These are phyloP conservation scores for Auricularia auricula-judae DNA, from an alignment of 768 basidiomycete species.

Conservation along the genomic window DNA sequence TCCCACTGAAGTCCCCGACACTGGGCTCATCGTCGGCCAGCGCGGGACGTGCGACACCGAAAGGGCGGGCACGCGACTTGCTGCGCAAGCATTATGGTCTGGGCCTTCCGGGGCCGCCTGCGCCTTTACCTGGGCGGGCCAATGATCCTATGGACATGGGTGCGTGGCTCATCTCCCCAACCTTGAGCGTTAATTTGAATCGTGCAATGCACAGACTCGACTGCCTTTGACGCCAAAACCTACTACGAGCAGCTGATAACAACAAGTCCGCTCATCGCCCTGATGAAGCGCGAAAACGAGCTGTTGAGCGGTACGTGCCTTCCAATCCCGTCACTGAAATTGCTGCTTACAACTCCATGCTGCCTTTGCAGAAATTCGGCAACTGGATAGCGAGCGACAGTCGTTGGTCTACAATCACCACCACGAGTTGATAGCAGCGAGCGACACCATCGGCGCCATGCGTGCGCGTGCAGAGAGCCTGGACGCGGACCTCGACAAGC, in stretches of 20 bases:
- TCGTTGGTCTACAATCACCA: constrained; percentile 92
- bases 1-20: constrained; percentile 8
- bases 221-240: constrained; percentile 68
- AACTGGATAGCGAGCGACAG: constrained; percentile 80
- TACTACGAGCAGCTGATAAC: constrained; percentile 85
- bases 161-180: constrained; percentile 14
- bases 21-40: constrained; percentile 16
- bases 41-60: constrained; percentile 21
- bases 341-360: background rate
- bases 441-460: constrained; percentile 82
- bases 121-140: constrained; percentile 41
- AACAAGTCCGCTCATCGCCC: constrained; percentile 56
- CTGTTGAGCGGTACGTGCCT: constrained; percentile 48
- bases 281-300: constrained; percentile 77
- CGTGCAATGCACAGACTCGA: constrained; percentile 43
- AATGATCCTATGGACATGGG: constrained; percentile 79
- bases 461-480: constrained; percentile 67
- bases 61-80: constrained; percentile 61
- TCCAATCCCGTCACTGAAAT: background rate
- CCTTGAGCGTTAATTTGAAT: constrained; percentile 3
- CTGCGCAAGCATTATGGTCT: constrained; percentile 82
- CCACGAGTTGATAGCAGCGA: constrained; percentile 88
- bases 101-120: constrained; percentile 54
- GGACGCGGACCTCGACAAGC: constrained; percentile 71
- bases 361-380: constrained; percentile 56